Evolutionary conservation across 169 alveolate species (phyloP).

Genomic region (Plasmodium billcollinsi): DNA sequence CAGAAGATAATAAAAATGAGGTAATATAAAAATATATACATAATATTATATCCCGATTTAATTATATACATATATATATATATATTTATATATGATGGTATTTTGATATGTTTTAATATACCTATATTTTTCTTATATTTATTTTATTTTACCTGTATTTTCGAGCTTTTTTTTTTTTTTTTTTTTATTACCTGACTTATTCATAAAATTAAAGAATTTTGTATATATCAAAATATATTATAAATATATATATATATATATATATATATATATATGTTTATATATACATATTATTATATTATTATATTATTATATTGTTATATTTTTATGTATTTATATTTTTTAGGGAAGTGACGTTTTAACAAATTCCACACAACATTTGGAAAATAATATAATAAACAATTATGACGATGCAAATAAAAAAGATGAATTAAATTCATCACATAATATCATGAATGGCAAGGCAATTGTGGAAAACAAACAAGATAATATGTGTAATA

Average conservation of each 20-base stretch:
- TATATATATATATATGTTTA: not conserved
- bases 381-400: not conserved
- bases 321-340: not conserved
- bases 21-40: not conserved
- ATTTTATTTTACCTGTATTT: no score
- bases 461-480: not conserved
- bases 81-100: not conserved
- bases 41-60: not conserved
- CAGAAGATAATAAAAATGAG: slow-evolving; percentile 41
- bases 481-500: not conserved
- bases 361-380: not conserved
- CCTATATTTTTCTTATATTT: not conserved
- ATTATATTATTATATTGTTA: not conserved
- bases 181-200: not conserved
- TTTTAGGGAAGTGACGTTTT: slow-evolving; percentile 8
- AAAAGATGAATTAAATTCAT: slow-evolving; percentile 1
- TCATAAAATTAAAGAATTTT: not conserved
- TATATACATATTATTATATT: not conserved
- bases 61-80: not conserved
- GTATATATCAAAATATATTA: no score
- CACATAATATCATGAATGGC: not conserved
- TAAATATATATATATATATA: no score
- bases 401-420: slow-evolving; percentile 8
- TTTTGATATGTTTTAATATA: not conserved
- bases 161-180: not conserved